Evolutionary conservation across 768 basidiomycete species (phyloP), one percentile per base, ranked within the genome.

Genomic region (Mycena belliarum): DNA sequence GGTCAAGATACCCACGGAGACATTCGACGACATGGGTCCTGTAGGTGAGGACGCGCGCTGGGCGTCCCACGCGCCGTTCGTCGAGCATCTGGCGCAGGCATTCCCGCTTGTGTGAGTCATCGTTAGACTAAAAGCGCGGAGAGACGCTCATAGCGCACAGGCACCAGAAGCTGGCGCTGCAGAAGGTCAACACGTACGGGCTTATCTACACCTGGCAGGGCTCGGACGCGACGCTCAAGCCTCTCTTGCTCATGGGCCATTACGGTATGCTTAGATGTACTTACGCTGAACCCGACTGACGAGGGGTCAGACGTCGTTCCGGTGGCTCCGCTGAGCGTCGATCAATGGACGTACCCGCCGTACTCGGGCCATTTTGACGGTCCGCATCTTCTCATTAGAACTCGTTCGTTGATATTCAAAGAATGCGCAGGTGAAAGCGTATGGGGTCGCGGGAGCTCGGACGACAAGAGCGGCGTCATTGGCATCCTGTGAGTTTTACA

Each of bases 391-490:
- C 7, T 33, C 10, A 16, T 32, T 32, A 4, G 5, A 44, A 29
- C 12, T 32, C 12, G n/a, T n/a, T n/a, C n/a, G n/a, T n/a, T n/a
- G n/a, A n/a, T n/a, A n/a, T n/a, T n/a, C n/a, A n/a, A n/a, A n/a
- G n/a, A n/a, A n/a, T n/a, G n/a, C n/a, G n/a, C 46, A 77, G 76
- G 77, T 18, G 60, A 81, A 51, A 80, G 76, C 62, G 75, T 93
- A 15, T 92, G 89, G 89, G 91, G 91, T 7, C 79, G 91, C 18
- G 91, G 91, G 38, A 79, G 82, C 48, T 73, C 74, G 4, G 90
- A 93, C 64, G 88, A 90, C 72, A 93, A 93, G 75, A 82, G 80
- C 47, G 85, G 83, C 23, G 67, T 89, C 37, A 83, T 89, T 53
- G 81, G 82, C n/a, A 82, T 82, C 66, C 70, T 88, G 87, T 87